Evolutionary conservation across 2,329 filamentous ascomycete species (phyloP), one percentile per base, ranked within the genome.

Genomic region (Neofusicoccum umdonicola): DNA sequence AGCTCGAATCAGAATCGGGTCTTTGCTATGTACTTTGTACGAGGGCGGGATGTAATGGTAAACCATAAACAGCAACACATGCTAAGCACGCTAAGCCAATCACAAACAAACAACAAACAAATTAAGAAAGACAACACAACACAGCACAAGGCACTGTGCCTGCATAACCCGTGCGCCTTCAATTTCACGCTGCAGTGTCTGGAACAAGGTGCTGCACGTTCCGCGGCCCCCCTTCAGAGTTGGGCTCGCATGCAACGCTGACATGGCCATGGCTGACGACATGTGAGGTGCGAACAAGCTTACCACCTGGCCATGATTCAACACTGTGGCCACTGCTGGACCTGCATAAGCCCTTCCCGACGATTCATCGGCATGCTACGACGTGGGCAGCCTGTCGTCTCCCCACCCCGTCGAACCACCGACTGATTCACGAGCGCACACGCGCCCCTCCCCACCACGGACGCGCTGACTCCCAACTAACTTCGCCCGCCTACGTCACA

Each of bases 1-100:
- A 34, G 9, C 41, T 60, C 56, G 56, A 58, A 45, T 44, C 22
- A 45, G 12, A 34, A 31, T 44, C 54, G 54, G 34, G 54, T 44
- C 15, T 60, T 60, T 60, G 42, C 56, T 47, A 60, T 60, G 56
- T 60, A 60, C 41, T 60, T 58, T 60, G 56, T 60, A 60, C 56
- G 56, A 60, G n/a, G 56, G 56, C 11, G 15, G 41, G 34, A 47
- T 58, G 42, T 60, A 60, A 60, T 60, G 56, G 56, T 60, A 60
- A 60, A 60, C 56, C 39, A 22, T 60, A 60, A 60, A 60, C 56
- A 60, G 41, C 42, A 60, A 60, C 56, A 35, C 27, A 37, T 27
- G 37, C 54, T 27, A 58, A 44, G 41, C 41, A 45, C 56, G 56
- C 56, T 45, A 47, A 58, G 17, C 27, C 56, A 60, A 57, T 44